phyloP scores from a whole-genome alignment of 352 stramenopile genomes.

The Globisporangium alternatum region DNA sequence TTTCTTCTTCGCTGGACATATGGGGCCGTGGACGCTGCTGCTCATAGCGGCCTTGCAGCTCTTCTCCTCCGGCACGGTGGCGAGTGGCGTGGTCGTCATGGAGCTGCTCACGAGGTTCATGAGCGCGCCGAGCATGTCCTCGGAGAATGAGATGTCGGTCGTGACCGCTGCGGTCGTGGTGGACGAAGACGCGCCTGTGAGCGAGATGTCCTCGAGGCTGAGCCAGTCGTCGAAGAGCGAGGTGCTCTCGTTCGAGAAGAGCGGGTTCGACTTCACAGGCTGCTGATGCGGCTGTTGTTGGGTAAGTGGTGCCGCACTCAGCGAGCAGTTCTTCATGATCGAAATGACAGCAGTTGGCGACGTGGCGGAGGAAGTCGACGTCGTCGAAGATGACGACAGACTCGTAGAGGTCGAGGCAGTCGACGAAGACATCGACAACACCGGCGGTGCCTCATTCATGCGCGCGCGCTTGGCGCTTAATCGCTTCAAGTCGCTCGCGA shows the following conservation, averaged over 20 bases:
- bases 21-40: constrained; percentile 13
- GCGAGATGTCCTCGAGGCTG: constrained; percentile 12
- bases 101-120: constrained; percentile 35
- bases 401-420: not conserved
- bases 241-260: constrained; percentile 18
- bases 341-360: not conserved
- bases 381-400: not conserved
- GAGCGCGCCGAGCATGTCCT: constrained; percentile 32
- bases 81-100: constrained; percentile 23
- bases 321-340: not conserved
- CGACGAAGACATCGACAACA: not conserved
- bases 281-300: not conserved
- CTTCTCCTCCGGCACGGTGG: constrained; percentile 2
- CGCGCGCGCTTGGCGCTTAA: constrained; percentile 21
- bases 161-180: constrained; percentile 1
- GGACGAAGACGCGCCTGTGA: constrained; percentile 6
- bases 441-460: not conserved
- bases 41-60: not conserved
- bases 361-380: not conserved
- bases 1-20: constrained; percentile 11
- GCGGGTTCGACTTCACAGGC: constrained; percentile 9
- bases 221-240: constrained; percentile 12
- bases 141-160: constrained; percentile 21
- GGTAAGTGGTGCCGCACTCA: not conserved
- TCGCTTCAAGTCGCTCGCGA: too few species aligned